Base-by-base conservation (phyloP, 495 filamentous ascomycete genomes). In the Hyaloscypha variabilis region DNA sequence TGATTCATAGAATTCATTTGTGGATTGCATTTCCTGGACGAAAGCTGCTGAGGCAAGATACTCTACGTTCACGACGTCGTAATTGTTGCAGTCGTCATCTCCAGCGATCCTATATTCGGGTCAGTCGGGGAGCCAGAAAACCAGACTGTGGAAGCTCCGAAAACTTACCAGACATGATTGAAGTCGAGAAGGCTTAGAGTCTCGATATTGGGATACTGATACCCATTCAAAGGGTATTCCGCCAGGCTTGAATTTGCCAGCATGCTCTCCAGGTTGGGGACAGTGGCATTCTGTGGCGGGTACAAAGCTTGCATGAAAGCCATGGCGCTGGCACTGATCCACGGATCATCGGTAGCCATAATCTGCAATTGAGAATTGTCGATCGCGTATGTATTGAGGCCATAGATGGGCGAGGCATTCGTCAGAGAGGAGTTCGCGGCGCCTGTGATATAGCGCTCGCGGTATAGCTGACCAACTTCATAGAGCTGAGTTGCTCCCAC, bases 291-390 rank as follows among this genome's bases (percentile, higher is more conserved):
- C 13, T 80, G 72, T 3, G 89, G 88, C 19, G 90, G 89, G 71
- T 91, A 92, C 5, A 92, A 73, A 8, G 86, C 89, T 71, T 91
- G 87, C 76, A 91, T 79, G 65, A 91, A 91, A 3, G 88, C 88
- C 70, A 88, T 82, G 0, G 85, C 87, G 17, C 86, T 86, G 0
- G 79, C 85, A 56, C 81, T 73, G 19, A 81, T 77, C 60, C 80
- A 80, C 53, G 83, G 77, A 61, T 85, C 75, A 39, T 83, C 77
- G 8, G 77, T 76, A 0, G 82, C 73, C n/a, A 77, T 58, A 42
- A 85, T 73, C 24, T 77, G 71, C 24, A 87, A 65, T 51, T 87
- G 76, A 11, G 79, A 75, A 26, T 79, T 73, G 64, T 83, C 76
- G 8, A 86, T 68, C n/a, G 69, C 63, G 61, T 80, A 71, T 6